phyloP scores from a whole-genome alignment of 805 yeast species.

The Diddensiella santjacobensis region DNA sequence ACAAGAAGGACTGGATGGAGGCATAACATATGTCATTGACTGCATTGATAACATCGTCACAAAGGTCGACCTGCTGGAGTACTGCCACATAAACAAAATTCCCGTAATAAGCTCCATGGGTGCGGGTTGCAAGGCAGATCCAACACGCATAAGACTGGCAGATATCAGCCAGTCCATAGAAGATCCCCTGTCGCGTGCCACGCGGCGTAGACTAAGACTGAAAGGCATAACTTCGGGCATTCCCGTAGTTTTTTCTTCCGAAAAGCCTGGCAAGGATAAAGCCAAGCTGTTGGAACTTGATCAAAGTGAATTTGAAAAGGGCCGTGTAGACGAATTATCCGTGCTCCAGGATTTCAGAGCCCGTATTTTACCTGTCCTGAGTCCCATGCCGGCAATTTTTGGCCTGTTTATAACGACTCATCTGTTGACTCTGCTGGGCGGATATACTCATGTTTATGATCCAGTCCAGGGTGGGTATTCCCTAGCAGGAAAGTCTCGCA shows the following conservation, averaged over 20 bases:
- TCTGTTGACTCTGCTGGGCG: slow-evolving; percentile 72
- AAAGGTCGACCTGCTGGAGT: slow-evolving; percentile 84
- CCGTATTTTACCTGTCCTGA: slow-evolving; percentile 90
- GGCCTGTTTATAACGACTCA: slow-evolving; percentile 88
- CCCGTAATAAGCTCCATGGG: slow-evolving; percentile 92
- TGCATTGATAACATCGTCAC: slow-evolving; percentile 97
- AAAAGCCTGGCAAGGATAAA: slow-evolving; percentile 93
- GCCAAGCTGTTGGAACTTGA: slow-evolving; percentile 83
- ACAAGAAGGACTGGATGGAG: slow-evolving; percentile 52
- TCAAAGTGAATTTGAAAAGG: slow-evolving; percentile 74
- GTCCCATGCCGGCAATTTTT: slow-evolving; percentile 96
- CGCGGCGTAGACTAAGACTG: slow-evolving; percentile 76
- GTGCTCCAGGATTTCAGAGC: slow-evolving; percentile 89
- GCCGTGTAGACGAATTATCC: slow-evolving; percentile 80
- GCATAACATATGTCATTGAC: slow-evolving; percentile 72
- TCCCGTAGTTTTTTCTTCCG: slow-evolving; percentile 88
- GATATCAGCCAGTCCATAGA: slow-evolving; percentile 90
- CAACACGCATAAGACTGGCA: slow-evolving; percentile 83
- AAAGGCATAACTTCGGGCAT: slow-evolving; percentile 73
- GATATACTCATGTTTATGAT: slow-evolving; percentile 47
- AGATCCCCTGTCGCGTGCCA: slow-evolving; percentile 86
- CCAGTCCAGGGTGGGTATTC: slow-evolving; percentile 59
- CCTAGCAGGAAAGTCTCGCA: slow-evolving; percentile 83
- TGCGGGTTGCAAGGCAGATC: slow-evolving; percentile 95
- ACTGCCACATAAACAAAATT: slow-evolving; percentile 55